phyloP scores from a whole-genome alignment of 176 grass and related monocot species.

The Avena sativa region DNA sequence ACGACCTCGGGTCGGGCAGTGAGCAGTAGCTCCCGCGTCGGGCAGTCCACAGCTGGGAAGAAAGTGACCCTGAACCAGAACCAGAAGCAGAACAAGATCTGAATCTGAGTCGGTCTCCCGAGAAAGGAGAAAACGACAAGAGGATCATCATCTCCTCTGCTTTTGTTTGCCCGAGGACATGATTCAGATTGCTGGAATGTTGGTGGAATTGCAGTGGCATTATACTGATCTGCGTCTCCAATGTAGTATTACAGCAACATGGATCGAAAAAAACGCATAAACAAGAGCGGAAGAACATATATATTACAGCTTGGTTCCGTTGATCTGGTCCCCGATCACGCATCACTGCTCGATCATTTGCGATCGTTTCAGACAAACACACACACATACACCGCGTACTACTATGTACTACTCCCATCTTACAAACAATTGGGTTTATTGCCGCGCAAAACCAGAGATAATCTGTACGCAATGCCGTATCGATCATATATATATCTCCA shows the following conservation, averaged over 20 bases:
- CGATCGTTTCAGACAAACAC: neutral
- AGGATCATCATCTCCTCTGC: neutral
- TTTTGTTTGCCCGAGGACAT: neutral
- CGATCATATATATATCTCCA: neutral
- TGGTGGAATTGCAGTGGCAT: too few relatives aligned
- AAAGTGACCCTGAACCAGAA: constrained; percentile 39
- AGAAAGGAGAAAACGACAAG: neutral
- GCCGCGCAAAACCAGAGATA: neutral
- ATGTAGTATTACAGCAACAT: neutral
- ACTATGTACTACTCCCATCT: neutral
- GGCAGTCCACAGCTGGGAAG: constrained; percentile 42
- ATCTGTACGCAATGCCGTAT: neutral
- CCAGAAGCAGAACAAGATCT: constrained; percentile 43
- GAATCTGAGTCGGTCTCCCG: constrained; percentile 44
- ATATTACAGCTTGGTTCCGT: constrained; percentile 19
- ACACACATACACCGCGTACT: neutral
- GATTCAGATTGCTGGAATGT: neutral
- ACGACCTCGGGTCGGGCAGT: neutral
- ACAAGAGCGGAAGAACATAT: neutral
- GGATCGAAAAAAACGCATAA: too few relatives aligned
- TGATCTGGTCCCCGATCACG: neutral
- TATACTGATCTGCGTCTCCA: neutral
- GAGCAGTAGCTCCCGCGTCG: constrained; percentile 39
- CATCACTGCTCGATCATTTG: neutral
- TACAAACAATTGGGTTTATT: constrained; percentile 47